phyloP scores from a whole-genome alignment of 73 alveolate species.

The Stentor coeruleus region DNA sequence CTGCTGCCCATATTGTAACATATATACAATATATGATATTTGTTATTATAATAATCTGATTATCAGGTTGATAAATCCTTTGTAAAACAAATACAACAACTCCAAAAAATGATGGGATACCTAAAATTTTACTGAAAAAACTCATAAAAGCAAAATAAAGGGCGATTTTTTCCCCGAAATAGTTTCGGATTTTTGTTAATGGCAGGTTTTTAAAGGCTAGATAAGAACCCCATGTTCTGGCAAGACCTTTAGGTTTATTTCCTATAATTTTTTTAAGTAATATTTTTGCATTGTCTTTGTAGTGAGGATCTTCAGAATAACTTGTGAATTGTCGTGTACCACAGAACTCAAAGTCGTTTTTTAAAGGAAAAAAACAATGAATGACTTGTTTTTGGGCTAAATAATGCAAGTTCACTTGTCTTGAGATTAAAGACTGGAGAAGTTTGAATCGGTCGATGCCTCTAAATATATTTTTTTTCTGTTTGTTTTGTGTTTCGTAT shows the following conservation, averaged over 20 bases:
- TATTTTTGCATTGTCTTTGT: neutral
- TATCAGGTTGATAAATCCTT: neutral
- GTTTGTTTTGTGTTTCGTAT: neutral
- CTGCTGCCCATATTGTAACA: neutral
- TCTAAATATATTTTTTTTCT: neutral
- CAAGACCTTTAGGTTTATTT: neutral
- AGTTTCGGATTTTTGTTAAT: conserved; percentile 28
- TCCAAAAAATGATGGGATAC: conserved; percentile 29
- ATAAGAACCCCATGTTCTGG: neutral
- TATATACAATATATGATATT: neutral
- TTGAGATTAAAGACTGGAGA: neutral
- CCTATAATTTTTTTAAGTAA: no score
- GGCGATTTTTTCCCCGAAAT: conserved; percentile 41
- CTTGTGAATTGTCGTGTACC: neutral
- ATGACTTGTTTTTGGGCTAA: neutral
- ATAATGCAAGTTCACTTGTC: neutral
- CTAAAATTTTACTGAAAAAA: conserved; percentile 12
- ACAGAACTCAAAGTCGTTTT: neutral
- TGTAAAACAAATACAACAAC: conserved; percentile 23
- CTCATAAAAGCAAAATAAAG: conserved; percentile 27
- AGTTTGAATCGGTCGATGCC: conserved; percentile 14
- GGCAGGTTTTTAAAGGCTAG: neutral
- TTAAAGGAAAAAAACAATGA: neutral
- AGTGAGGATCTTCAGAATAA: neutral
- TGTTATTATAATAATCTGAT: neutral